A percentile compares a stretch with the other conserved stretches of the same genome.
phyloP scores from a whole-genome alignment of 441 rosid genomes.

The Erysimum pusillum region DNA sequence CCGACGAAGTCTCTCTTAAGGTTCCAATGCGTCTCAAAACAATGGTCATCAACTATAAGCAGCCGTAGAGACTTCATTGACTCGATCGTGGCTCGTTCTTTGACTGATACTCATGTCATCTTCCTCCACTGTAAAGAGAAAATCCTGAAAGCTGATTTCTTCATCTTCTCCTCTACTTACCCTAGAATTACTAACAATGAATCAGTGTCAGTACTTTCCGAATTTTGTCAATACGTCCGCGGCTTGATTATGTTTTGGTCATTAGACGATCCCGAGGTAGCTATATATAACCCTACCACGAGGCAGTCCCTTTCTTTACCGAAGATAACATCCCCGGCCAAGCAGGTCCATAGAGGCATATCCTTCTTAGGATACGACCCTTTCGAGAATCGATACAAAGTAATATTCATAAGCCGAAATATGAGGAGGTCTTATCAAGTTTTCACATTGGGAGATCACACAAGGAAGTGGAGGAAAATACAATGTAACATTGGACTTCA shows the following conservation, averaged over 20 bases:
- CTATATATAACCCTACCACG: not conserved
- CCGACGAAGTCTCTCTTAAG: slow-evolving; percentile 14
- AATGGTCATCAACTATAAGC: not conserved
- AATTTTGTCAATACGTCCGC: too few species aligned
- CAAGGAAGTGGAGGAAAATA: not conserved
- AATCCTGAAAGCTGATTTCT: not conserved
- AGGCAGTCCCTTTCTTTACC: not conserved
- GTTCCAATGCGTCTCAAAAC: slow-evolving; percentile 27
- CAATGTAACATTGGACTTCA: not conserved
- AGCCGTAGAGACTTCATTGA: not conserved
- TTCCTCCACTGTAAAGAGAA: not conserved
- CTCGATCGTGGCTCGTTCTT: not conserved
- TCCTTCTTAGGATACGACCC: not conserved
- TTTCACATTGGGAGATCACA: not conserved
- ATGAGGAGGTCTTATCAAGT: not conserved
- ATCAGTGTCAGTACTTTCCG: too few species aligned
- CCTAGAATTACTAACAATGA: too few species aligned
- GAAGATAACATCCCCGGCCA: too few species aligned
- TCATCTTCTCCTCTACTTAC: not conserved
- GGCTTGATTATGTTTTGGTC: too few species aligned
- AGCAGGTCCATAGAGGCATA: too few species aligned
- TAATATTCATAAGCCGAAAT: not conserved
- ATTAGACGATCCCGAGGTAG: too few species aligned
- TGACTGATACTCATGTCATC: not conserved
- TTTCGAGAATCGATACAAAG: not conserved